phyloP scores from a whole-genome alignment of 1,139 yeast species.

The Pichia sorboxylosa region DNA sequence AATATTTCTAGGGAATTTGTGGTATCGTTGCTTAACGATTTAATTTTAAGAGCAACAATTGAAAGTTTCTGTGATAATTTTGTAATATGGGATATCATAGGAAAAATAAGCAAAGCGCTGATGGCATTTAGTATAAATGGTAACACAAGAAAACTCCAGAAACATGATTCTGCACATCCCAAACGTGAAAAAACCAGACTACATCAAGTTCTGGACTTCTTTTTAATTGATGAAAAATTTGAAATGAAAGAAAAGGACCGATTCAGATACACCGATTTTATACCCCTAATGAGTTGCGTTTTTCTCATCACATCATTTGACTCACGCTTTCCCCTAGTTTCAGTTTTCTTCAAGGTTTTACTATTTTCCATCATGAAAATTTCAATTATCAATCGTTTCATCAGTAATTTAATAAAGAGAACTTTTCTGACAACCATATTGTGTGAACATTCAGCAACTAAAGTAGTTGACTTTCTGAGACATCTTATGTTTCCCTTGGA shows the following conservation, averaged over 20 bases:
- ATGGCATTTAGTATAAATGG: too few species aligned
- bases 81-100: constrained; percentile 31
- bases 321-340: constrained; percentile 10
- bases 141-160: background rate
- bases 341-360: background rate
- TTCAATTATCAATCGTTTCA: constrained; percentile 15
- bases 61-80: constrained; percentile 35
- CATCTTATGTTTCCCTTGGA: constrained; percentile 21
- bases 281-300: constrained; percentile 13
- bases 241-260: constrained; percentile 1
- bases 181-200: background rate
- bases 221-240: constrained; percentile 3
- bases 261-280: constrained; percentile 3
- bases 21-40: constrained; percentile 29
- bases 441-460: background rate
- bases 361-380: too few species aligned
- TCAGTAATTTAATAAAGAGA: constrained; percentile 17
- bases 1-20: constrained; percentile 28
- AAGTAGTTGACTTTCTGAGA: constrained; percentile 12
- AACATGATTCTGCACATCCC: background rate
- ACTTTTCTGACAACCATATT: constrained; percentile 1
- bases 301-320: constrained; percentile 3
- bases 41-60: constrained; percentile 28
- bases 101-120: constrained; percentile 19
- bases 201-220: constrained; percentile 2